Percentiles rank a stretch among this genome's conserved stretches.
Evolutionary conservation across 2,329 filamentous ascomycete species (phyloP).

Genomic region (Botrytis fabae): DNA sequence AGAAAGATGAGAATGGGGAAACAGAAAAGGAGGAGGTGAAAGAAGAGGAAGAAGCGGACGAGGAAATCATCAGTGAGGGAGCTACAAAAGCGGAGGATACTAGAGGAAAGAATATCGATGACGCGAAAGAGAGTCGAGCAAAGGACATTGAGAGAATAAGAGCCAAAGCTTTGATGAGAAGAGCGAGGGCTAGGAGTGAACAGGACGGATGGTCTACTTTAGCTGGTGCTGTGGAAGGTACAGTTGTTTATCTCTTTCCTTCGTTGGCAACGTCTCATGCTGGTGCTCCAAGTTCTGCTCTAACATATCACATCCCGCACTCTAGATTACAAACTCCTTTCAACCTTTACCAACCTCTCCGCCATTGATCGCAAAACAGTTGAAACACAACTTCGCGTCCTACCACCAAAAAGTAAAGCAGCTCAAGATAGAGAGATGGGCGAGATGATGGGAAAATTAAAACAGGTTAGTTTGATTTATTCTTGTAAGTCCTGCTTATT

Average conservation of each 20-base stretch:
- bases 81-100: conserved; percentile 50
- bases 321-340: conserved; percentile 70
- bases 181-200: conserved; percentile 54
- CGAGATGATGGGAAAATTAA: conserved; percentile 98
- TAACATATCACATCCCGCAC: background rate
- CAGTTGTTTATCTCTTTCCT: background rate
- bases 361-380: conserved; percentile 68
- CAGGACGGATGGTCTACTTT: conserved; percentile 77
- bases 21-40: conserved; percentile 50
- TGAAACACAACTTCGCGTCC: conserved; percentile 59
- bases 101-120: conserved; percentile 43
- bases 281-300: background rate
- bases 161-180: conserved; percentile 71
- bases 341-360: conserved; percentile 59
- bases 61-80: conserved; percentile 60
- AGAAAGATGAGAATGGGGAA: conserved; percentile 45
- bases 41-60: conserved; percentile 51
- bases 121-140: conserved; percentile 72
- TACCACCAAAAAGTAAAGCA: conserved; percentile 70
- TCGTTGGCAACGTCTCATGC: background rate
- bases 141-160: conserved; percentile 77
- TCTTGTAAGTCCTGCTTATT: conserved; percentile 5
- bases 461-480: conserved; percentile 57
- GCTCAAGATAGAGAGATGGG: conserved; percentile 86
- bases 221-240: conserved; percentile 65